These are phyloP conservation scores for Neocatenulostroma microsporum DNA, from an alignment of 2,329 filamentous ascomycete species.

Conservation along the genomic window DNA sequence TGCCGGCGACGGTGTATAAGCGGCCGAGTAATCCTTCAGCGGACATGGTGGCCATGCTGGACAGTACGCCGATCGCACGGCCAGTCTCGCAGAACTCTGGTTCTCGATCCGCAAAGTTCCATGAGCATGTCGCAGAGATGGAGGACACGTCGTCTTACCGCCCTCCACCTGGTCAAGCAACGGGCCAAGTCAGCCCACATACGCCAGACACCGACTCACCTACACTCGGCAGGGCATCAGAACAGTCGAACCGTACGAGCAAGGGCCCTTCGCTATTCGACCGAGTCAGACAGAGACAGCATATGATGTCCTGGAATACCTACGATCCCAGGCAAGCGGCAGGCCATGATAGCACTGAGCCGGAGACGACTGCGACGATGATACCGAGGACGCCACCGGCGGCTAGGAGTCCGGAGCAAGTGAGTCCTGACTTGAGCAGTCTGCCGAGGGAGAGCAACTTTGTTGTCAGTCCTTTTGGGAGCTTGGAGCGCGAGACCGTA, in stretches of 20 bases:
- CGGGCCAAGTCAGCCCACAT: not conserved
- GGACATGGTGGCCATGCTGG: conserved; percentile 12
- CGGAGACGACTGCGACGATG: conserved; percentile 13
- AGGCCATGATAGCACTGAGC: conserved; percentile 6
- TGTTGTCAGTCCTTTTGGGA: conserved; percentile 12
- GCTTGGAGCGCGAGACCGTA: conserved; percentile 6
- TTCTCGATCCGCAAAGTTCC: conserved; percentile 10
- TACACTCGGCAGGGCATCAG: conserved; percentile 13
- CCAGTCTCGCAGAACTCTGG: conserved; percentile 4
- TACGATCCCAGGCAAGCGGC: conserved; percentile 12
- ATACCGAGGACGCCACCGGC: conserved; percentile 15
- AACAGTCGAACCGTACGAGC: not conserved
- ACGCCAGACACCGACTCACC: conserved; percentile 15
- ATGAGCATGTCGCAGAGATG: conserved; percentile 12
- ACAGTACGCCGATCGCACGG: conserved; percentile 9
- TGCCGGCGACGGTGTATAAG: conserved; percentile 9
- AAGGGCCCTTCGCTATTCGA: conserved; percentile 9
- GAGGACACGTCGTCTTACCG: conserved; percentile 13
- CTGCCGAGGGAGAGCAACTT: conserved; percentile 9
- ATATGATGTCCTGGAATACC: conserved; percentile 21
- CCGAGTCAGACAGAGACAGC: conserved; percentile 14
- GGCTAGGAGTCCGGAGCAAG: conserved; percentile 6
- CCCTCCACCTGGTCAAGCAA: not conserved
- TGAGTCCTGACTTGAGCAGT: conserved; percentile 10
- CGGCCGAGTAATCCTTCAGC: conserved; percentile 2